Evolutionary conservation across 257 asterid genomes (phyloP), one percentile per base, ranked within the genome.

Genomic region (Solanum bukasovii): DNA sequence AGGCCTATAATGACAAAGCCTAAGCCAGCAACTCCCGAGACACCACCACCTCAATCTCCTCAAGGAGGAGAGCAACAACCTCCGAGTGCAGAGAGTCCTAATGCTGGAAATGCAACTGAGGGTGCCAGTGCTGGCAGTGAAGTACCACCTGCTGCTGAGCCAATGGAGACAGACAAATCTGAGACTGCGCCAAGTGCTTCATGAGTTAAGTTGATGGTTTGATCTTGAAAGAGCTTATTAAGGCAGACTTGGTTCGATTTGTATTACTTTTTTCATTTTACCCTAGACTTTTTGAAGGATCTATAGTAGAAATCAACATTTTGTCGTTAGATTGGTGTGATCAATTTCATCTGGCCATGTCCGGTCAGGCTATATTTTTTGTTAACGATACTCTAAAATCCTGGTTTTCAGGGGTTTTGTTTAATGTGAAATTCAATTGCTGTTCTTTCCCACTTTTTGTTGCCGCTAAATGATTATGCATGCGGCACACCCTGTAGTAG

Each of bases 1-100:
- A 88, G 98, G 93, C 98, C 99, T 2, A 91, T 95, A 84, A 92
- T 97, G 98, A 96, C 87, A 52, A 97, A 97, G 86, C 96, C 99
- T 72, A 94, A 93, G 93, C 94, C 97, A 61, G 91, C 97, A 6
- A 78, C 96, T 44, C 95, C 98, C 0, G 98, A 94, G 87, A 16
- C 94, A 71, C 81, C 95, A 16, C 44, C 98, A 82, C 40, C 86
- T 82, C 86, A 18, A n/a, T 91, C 95, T 4, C 44, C 98, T 29
- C 93, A 93, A 89, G 95, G 95, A 14, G 91, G 91, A 0, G 97
- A 94, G 46, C 23, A 94, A 12, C 96, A 93, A 27, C 87, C 97
- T 13, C 93, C 91, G 21, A 91, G 91, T 29, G 89, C 88, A 0
- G 94, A 91, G 37, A 88, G 88, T 21, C 72, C 91, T 13, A 75